Percentiles rank a stretch among this genome's conserved stretches.
These are phyloP conservation scores for Paraconiothyrium sp. DNA, from an alignment of 2,329 filamentous ascomycete genomes.

Conservation along the genomic window DNA sequence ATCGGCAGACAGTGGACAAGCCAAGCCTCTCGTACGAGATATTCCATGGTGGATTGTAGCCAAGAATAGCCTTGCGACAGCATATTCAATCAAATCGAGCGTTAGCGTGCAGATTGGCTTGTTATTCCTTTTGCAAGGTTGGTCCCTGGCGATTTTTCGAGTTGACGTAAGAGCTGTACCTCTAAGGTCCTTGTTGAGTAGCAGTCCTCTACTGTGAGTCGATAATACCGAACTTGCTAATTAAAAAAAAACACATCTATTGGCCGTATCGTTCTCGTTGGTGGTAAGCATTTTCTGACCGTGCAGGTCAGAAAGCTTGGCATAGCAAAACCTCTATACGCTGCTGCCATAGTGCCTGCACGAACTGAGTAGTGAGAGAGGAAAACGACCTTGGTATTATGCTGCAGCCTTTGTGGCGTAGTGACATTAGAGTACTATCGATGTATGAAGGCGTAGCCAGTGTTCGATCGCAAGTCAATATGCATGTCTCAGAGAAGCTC, in stretches of 20 bases:
- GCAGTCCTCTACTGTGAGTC: not conserved
- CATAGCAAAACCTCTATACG: not conserved
- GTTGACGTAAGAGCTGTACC: too few relatives aligned
- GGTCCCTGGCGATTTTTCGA: too few relatives aligned
- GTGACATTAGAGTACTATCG: not conserved
- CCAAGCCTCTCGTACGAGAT: not conserved
- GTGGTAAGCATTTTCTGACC: conserved; percentile 9
- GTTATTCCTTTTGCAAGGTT: too few relatives aligned
- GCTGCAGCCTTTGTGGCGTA: not conserved
- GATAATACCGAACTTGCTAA: not conserved
- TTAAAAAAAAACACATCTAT: not conserved
- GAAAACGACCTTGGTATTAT: not conserved
- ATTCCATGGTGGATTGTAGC: not conserved
- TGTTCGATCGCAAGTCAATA: not conserved
- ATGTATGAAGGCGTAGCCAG: not conserved
- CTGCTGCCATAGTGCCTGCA: not conserved
- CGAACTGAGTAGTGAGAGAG: not conserved
- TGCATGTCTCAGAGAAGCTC: not conserved
- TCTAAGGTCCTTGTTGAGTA: not conserved
- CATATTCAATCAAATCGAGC: too few relatives aligned
- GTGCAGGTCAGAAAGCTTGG: conserved; percentile 10
- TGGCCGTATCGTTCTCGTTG: not conserved
- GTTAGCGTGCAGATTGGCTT: too few relatives aligned
- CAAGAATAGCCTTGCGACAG: not conserved
- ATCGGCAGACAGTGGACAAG: not conserved